A percentile compares a stretch with the other conserved stretches of the same genome.
Conservation (phyloP, 2,329 filamentous ascomycete species). For the Trichoderma sp. region DNA sequence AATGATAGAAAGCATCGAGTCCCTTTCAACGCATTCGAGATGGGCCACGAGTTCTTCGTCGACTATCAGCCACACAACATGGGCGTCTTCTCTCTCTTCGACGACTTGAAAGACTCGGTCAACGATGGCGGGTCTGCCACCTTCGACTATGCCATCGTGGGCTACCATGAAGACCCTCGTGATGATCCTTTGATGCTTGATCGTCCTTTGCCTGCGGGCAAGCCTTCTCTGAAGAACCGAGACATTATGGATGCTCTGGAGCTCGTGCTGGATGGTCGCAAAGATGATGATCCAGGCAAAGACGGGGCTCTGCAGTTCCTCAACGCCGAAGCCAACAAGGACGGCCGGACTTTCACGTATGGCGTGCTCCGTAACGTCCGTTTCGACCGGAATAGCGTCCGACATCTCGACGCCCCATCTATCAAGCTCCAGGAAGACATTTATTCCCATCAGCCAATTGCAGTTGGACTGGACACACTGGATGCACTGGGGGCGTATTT, state of each 20-base stretch:
- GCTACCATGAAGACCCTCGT: not conserved
- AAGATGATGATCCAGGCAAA: not conserved
- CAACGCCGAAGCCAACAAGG: too few relatives aligned
- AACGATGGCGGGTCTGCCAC: not conserved
- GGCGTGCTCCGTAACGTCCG: not conserved
- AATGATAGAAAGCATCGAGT: too few relatives aligned
- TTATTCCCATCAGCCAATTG: not conserved
- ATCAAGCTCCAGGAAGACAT: not conserved
- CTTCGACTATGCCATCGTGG: not conserved
- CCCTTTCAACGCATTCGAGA: not conserved
- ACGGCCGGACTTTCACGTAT: not conserved
- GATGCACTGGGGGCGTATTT: not conserved
- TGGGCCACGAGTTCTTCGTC: not conserved
- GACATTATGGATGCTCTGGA: too few relatives aligned
- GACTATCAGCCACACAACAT: not conserved
- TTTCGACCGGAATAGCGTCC: too few relatives aligned
- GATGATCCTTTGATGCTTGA: not conserved
- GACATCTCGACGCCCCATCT: too few relatives aligned
- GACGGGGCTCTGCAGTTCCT: not conserved
- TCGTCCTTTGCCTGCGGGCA: not conserved
- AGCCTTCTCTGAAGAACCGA: not conserved
- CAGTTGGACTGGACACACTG: not conserved
- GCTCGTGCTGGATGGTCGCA: too few relatives aligned
- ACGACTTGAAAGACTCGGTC: not conserved
- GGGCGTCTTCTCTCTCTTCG: not conserved